Evolutionary conservation across 306 rosid genomes (phyloP).

Genomic region (Trifolium pratense): DNA sequence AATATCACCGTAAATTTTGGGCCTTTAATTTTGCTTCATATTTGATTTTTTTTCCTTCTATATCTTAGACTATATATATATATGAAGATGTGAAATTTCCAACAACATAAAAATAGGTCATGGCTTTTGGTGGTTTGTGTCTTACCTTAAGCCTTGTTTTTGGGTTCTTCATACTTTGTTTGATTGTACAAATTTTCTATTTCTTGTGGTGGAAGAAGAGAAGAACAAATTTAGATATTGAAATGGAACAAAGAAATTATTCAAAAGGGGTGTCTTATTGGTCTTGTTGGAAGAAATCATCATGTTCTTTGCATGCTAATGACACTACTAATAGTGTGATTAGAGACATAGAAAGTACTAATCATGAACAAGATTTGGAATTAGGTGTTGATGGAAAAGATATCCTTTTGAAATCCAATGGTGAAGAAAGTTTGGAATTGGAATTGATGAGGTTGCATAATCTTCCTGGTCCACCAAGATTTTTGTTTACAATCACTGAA

Average conservation of each 20-base stretch:
- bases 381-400: conserved; percentile 54
- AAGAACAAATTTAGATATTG: conserved; percentile 56
- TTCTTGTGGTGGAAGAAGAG: conserved; percentile 80
- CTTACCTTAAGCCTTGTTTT: conserved; percentile 67
- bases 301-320: conserved; percentile 36
- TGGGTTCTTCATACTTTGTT: conserved; percentile 65
- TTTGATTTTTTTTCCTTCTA: neutral
- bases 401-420: conserved; percentile 51
- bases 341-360: conserved; percentile 39
- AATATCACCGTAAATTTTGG: conserved; percentile 28
- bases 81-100: conserved; percentile 57
- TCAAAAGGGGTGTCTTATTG: conserved; percentile 56
- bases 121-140: conserved; percentile 64
- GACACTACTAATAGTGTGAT: conserved; percentile 25
- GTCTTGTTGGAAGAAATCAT: conserved; percentile 53
- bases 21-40: neutral
- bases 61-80: neutral
- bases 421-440: conserved; percentile 69
- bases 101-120: conserved; percentile 32
- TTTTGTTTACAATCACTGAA: conserved; percentile 88
- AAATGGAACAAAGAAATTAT: conserved; percentile 50
- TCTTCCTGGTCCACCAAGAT: conserved; percentile 84
- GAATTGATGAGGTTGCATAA: conserved; percentile 92
- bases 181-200: conserved; percentile 79
- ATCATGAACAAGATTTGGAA: conserved; percentile 59